Evolutionary conservation across 139 green algal species (phyloP), one percentile per base, ranked within the genome.

Genomic region (Edaphochlamys debaryana): DNA sequence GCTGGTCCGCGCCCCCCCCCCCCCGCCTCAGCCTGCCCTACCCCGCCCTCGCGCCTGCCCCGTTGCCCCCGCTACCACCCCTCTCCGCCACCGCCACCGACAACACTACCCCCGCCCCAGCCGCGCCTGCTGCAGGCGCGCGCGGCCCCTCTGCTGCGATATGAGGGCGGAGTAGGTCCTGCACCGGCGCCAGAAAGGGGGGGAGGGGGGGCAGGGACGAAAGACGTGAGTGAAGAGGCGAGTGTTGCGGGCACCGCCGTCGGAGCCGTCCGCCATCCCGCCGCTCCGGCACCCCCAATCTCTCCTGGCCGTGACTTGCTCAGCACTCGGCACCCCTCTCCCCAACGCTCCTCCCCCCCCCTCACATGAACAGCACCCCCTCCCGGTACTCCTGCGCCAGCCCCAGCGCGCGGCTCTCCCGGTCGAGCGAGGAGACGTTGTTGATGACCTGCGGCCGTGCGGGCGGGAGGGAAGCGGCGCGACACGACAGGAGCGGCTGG

Each of bases 131-230:
- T 94, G 71, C 62, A 96, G 88, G 29, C 94, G 84, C 83, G 32
- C 85, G 50, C 64, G 66, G 8, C 75, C 82, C 56, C 80, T 86
- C 30, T 74, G 67, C 62, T 48, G 73, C 2, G 70, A 86, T 20
- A 92, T 91, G 30, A 98, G 89, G 0, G 92, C 97, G 19, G 92
- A 94, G 90, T 98, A 98, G 17, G 96, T 98, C 63, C 87, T 94
- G 87, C 22, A 9, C 45, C n/a, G 13, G 45, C 11, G 45, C 11
- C 11, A 54, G 45, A 13, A 54, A 13, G 45, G 45, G 45, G 45
- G 13, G 45, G 45, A 54, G 13, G 45, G 45, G 45, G 45, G 13
- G 45, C 11, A 54, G 45, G 45, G 45, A 9, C n/a, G n/a, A n/a
- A n/a, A n/a, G n/a, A n/a, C n/a, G n/a, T n/a, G n/a, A n/a, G n/a